Base-by-base conservation (phyloP, 1,284 basidiomycete species). In the Tilletia indica region DNA sequence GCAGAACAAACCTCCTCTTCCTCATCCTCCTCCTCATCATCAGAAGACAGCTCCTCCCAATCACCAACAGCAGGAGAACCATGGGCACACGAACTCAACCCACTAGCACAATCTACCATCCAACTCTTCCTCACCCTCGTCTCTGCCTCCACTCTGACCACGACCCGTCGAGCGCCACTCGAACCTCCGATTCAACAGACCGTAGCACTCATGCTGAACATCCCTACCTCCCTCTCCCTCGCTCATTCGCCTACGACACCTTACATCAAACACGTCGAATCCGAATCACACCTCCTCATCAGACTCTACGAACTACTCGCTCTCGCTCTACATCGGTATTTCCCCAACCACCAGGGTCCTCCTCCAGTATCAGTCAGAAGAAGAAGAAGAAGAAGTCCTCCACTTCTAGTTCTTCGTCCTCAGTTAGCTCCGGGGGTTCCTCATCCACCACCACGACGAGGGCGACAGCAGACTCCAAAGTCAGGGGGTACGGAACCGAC, bases 201-300 rank as follows among this genome's bases (percentile, higher is more conserved):
- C n/a, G 77, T 82, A 31, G 78, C 76, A 21, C 78, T 75, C 16
- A 68, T 82, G 34, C 74, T 82, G 69, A 82, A 82, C 70, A 81
- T 73, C 54, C 80, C 80, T 2, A 47, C 76, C 45, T 2, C 25
- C 21, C 64, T 39, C 42, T 69, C 68, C 31, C 61, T 64, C 34
- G 8, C 61, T n/a, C 36, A 39, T 14, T 58, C 70, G 11, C 42
- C 25, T 12, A 4, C 67, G 47, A 49, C n/a, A 21, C 21, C 39
- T 19, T 39, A 21, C 39, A 61, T 16, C 9, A 61, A 71, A 34
- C 25, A 36, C 31, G 14, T 4, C 36, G 12, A n/a, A 38, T 16
- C 31, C 19, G 61, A 64, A 39, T 39, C 34, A 3, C 16, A 38
- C 16, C 12, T 64, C 12, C 34, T 64, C 16, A n/a, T 14, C 12